Evolutionary conservation across 176 grass and related monocot genomes (phyloP), one percentile per base, ranked within the genome.

Genomic region (Oropetium thomaeum): DNA sequence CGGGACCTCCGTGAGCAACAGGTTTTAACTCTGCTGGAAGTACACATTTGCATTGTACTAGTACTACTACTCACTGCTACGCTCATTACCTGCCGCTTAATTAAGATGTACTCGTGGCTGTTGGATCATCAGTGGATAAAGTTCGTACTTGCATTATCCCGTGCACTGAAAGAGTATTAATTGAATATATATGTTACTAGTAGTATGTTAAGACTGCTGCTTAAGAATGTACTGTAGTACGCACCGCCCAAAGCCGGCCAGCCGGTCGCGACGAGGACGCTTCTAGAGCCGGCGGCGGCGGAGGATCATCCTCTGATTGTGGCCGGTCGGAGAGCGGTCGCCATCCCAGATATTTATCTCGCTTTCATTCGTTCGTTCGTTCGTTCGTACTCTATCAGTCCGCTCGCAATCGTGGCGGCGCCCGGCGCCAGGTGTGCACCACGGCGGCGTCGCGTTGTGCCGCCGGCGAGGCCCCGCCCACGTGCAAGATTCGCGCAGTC

Each of bases 1-100:
- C 31, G 89, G 89, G 66, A 92, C 86, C 40, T 63, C 86, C 28
- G 84, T 89, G 10, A 92, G 78, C 70, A 87, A 96, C 71, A 96
- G 92, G 65, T 92, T 89, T 88, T 96, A 60, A 81, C 23, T 71
- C 33, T 70, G 27, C 5, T 69, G 52, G 0, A 10, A 1, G 69
- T 69, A 62, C 34, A n/a, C n/a, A n/a, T n/a, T n/a, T n/a, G n/a
- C n/a, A n/a, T n/a, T n/a, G n/a, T n/a, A n/a, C n/a, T n/a, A 1
- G 69, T 69, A 62, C 34, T 23, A 12, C 4, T 41, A 52, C 8
- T 25, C 29, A 65, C n/a, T 54, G 74, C 61, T 52, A 35, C 8
- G 8, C 47, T 37, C 33, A 14, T 43, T 68, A 43, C 29, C 29
- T 68, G 34, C 57, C n/a, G n/a, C n/a, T n/a, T n/a, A n/a, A n/a